Evolutionary conservation across 106 monocot genomes (phyloP).

Genomic region (Dendrobium huoshanense): DNA sequence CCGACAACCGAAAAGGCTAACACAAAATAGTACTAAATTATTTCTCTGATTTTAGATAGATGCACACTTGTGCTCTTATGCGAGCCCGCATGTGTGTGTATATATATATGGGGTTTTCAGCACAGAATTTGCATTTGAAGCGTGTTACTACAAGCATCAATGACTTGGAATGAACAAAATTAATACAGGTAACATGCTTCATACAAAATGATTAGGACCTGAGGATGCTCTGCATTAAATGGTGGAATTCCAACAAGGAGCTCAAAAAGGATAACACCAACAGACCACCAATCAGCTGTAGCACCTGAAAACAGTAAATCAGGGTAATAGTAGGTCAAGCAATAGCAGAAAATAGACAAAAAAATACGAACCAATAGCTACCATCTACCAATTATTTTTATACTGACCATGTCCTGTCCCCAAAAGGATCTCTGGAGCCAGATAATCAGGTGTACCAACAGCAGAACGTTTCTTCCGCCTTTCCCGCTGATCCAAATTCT

Average conservation of each 20-base stretch:
- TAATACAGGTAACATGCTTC: not conserved
- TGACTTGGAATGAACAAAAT: not conserved
- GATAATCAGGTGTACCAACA: conserved; percentile 99
- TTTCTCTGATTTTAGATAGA: not conserved
- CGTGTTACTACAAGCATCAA: not conserved
- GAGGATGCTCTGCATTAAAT: conserved; percentile 97
- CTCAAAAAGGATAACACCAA: conserved; percentile 96
- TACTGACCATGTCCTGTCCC: conserved; percentile 94
- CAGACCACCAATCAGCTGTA: conserved; percentile 99
- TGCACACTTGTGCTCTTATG: not conserved
- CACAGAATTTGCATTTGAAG: too few species aligned
- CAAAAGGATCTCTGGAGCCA: conserved; percentile 94
- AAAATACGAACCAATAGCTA: not conserved
- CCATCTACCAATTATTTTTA: not conserved
- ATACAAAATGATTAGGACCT: conserved; percentile 34
- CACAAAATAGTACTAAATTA: not conserved
- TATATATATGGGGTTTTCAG: not conserved
- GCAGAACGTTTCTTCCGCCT: conserved; percentile 89
- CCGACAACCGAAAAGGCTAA: not conserved
- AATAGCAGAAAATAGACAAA: conserved; percentile 3
- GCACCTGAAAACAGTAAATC: conserved; percentile 48
- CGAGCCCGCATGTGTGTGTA: not conserved
- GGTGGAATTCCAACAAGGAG: conserved; percentile 99
- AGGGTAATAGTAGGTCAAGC: not conserved
- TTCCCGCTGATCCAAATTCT: conserved; percentile 66